Evolutionary conservation across 805 yeast species (phyloP), one percentile per base, ranked within the genome.

Genomic region (Barnettozyma pratensis): DNA sequence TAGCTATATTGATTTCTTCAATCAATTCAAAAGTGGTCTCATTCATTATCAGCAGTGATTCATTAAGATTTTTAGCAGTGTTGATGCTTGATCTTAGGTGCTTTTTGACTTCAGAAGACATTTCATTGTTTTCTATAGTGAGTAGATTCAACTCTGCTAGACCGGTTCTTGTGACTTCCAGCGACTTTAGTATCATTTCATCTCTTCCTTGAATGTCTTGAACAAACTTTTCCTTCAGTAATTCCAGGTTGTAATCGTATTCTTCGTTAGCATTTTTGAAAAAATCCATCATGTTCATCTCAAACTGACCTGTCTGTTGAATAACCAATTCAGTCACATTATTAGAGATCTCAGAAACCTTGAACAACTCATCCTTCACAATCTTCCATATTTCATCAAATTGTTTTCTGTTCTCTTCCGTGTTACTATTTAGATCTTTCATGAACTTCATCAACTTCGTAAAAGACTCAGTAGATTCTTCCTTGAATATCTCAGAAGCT

Each of bases 401-500:
- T 14, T 51, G 32, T 6, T 49, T 42, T 37, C 50, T 46, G 11
- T 44, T 51, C 27, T 36, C 40, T 28, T 44, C 36, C 3, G 59
- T 45, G 4, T 39, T 37, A 3, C 14, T 10, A n/a, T 42, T 45
- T 35, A 52, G 40, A 10, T 53, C 54, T 4, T 50, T 43, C 56
- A 60, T 50, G 26, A 51, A 50, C 35, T 39, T 28, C 31, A 48
- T 47, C 43, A 55, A 19, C 10, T 39, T 41, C 5, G 27, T 36
- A 10, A 56, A 52, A 8, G 58, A 42, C 1, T 25, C 37, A n/a
- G 45, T 47, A 37, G 57, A 45, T 26, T 56, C 53, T 19, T 45
- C 42, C 37, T 54, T 51, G 27, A 64, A 55, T 36, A 41, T 43
- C 26, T 54, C 54, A 6, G 57, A 44, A 42, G 51, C 45, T 27